These are phyloP conservation scores for Westerdykella aurantiaca DNA, from an alignment of 2,329 filamentous ascomycete genomes.

Conservation along the genomic window DNA sequence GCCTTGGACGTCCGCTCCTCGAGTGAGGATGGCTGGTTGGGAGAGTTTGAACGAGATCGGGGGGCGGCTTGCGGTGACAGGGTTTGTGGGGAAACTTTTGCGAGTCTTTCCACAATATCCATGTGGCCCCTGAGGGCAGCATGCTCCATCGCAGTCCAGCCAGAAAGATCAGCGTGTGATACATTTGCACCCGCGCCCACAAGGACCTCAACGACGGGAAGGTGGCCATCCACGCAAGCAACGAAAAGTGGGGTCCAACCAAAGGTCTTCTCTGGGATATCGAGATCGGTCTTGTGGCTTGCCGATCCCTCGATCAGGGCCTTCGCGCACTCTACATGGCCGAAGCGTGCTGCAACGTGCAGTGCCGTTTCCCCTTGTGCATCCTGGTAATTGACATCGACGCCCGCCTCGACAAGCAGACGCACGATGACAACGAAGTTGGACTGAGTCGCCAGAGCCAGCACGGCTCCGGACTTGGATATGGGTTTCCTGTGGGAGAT, in stretches of 20 bases:
- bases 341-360: slow-evolving; percentile 85
- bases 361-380: slow-evolving; percentile 84
- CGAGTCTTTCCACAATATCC: slow-evolving; percentile 66
- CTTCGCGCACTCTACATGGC: slow-evolving; percentile 72
- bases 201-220: slow-evolving; percentile 68
- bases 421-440: slow-evolving; percentile 81
- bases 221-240: slow-evolving; percentile 80
- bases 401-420: slow-evolving; percentile 80
- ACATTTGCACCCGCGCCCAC: slow-evolving; percentile 72
- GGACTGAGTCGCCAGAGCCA: slow-evolving; percentile 81
- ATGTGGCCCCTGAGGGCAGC: slow-evolving; percentile 86
- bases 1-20: slow-evolving; percentile 41
- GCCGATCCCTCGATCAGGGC: slow-evolving; percentile 66
- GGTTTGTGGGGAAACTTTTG: slow-evolving; percentile 46
- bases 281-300: slow-evolving; percentile 67
- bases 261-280: slow-evolving; percentile 76
- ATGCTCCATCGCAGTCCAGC: slow-evolving; percentile 92
- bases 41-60: slow-evolving; percentile 35
- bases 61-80: slow-evolving; percentile 21
- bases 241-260: slow-evolving; percentile 95
- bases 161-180: slow-evolving; percentile 71
- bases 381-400: slow-evolving; percentile 91
- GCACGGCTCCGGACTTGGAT: slow-evolving; percentile 77
- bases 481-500: slow-evolving; percentile 62
- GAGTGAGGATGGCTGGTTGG: slow-evolving; percentile 54